A percentile compares a stretch with the other conserved stretches of the same genome.
phyloP scores from a whole-genome alignment of 2,329 filamentous ascomycete species.

The Ophiostoma montium region DNA sequence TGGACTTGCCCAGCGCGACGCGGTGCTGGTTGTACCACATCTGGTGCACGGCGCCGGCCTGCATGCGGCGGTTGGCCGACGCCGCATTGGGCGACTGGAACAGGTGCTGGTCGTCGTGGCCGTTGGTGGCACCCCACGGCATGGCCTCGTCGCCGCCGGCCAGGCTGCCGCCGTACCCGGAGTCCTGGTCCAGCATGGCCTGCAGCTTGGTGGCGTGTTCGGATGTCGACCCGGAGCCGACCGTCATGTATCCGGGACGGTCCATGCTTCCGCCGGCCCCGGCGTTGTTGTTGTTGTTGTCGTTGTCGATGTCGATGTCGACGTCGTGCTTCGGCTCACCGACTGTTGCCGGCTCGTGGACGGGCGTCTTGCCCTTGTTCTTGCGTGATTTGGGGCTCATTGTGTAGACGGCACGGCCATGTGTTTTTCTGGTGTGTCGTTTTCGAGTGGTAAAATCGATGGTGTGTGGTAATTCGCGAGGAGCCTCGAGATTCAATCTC shows the following conservation, averaged over 20 bases:
- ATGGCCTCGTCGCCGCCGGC: conserved; percentile 40
- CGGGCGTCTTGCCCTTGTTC: conserved; percentile 8
- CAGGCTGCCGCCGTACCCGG: conserved; percentile 78
- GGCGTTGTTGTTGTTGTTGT: conserved; percentile 16
- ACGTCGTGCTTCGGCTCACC: conserved; percentile 3
- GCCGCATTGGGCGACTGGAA: conserved; percentile 22
- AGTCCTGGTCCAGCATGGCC: conserved; percentile 71
- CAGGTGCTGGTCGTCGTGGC: conserved; percentile 31
- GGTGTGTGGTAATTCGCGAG: neutral
- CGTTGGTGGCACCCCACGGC: conserved; percentile 29
- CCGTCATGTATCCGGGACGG: conserved; percentile 57
- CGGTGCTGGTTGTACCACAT: conserved; percentile 91
- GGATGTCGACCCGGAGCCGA: conserved; percentile 69
- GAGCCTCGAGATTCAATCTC: neutral
- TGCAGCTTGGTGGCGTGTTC: conserved; percentile 71
- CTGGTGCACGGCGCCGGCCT: conserved; percentile 79
- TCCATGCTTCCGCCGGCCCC: conserved; percentile 8
- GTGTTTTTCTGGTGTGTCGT: no score
- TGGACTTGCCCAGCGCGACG: conserved; percentile 71
- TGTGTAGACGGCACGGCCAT: conserved; percentile 4
- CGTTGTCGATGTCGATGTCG: conserved; percentile 16
- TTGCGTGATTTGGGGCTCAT: conserved; percentile 7
- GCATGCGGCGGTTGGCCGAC: conserved; percentile 42
- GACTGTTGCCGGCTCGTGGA: conserved; percentile 1
- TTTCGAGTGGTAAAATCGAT: no score